A percentile compares a stretch with the other conserved stretches of the same genome.
These are phyloP conservation scores for Barnettozyma botsteinii DNA, from an alignment of 805 yeast genomes.

Conservation along the genomic window DNA sequence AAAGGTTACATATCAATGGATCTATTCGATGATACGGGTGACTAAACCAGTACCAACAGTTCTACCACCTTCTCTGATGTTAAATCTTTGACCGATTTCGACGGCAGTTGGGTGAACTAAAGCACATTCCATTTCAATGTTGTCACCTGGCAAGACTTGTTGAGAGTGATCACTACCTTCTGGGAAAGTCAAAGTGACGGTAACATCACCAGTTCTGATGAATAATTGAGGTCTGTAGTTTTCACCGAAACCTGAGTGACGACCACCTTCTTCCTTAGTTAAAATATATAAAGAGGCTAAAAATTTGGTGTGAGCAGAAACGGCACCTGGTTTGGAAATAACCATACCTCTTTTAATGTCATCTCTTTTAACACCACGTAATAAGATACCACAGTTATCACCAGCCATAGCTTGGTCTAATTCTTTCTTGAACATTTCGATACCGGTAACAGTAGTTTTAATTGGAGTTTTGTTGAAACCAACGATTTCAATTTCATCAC, in stretches of 20 bases:
- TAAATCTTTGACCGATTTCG: conserved; percentile 97
- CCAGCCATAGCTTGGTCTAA: conserved; percentile 97
- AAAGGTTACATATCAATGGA: background rate
- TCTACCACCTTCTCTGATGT: conserved; percentile 98
- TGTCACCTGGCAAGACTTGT: conserved; percentile 97
- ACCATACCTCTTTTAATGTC: conserved; percentile 98
- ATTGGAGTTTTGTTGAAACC: conserved; percentile 83
- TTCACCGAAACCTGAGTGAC: conserved; percentile 95
- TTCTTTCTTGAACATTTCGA: conserved; percentile 99
- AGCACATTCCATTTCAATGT: conserved; percentile 91
- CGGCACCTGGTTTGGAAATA: conserved; percentile 85
- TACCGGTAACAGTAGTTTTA: conserved; percentile 95
- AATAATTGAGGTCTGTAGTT: conserved; percentile 98
- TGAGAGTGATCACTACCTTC: conserved; percentile 75
- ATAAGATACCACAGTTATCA: conserved; percentile 95
- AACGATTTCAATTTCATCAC: conserved; percentile 97
- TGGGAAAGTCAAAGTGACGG: conserved; percentile 88
- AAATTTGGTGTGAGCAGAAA: conserved; percentile 89
- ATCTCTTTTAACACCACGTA: conserved; percentile 98
- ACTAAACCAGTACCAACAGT: conserved; percentile 98
- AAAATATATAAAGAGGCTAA: conserved; percentile 89
- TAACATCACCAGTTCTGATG: conserved; percentile 93
- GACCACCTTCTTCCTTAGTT: conserved; percentile 98
- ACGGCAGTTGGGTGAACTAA: conserved; percentile 87
- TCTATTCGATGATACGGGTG: conserved; percentile 73